Base-by-base conservation (phyloP, 768 basidiomycete species). In the Lepiota brunneoincarnata region DNA sequence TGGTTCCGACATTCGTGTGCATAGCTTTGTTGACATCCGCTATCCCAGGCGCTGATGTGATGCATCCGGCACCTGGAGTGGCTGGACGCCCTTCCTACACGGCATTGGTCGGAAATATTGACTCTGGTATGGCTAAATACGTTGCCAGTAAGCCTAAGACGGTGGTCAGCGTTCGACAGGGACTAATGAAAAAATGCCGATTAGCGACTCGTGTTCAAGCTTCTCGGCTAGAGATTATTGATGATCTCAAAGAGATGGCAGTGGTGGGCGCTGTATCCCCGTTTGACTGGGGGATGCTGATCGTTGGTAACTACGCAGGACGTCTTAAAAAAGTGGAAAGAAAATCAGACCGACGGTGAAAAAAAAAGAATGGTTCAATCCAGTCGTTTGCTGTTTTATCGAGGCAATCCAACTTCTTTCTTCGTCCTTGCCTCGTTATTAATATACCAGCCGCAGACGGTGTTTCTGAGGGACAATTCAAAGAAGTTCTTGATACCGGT, bases 1-100 rank as follows among this genome's bases (percentile, higher is more conserved):
- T 17, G 44, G 0, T 3, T 14, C 46, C 53, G 38, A 15, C 3
- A 17, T 35, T 6, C 11, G 40, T n/a, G 21, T 2, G 40, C 9
- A 17, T 58, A 34, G 17, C 18, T 28, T 24, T n/a, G n/a, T n/a
- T 38, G 6, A 28, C 5, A 24, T 36, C 14, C 18, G n/a, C 6
- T 9, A 20, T 34, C 36, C 47, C 58, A 87, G 84, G 87, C 49
- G 89, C 89, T 6, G 88, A 91, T 64, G 86, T 86, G 14, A 86
- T 87, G 14, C 90, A 92, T 62, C 89, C 89, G 0, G 80, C 87
- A 2, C 89, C 90, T 9, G 89, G 89, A 6, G 76, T 84, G 0
- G 77, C 76, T 1, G 86, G 81, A 6, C 77, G 84, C 0, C 90
- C 90, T 0, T 92, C 89, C 0, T 91, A 86, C 64, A 84, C 90